These are phyloP conservation scores for Pseudogymnoascus sp. DNA, from an alignment of 2,329 filamentous ascomycete species.

Conservation along the genomic window DNA sequence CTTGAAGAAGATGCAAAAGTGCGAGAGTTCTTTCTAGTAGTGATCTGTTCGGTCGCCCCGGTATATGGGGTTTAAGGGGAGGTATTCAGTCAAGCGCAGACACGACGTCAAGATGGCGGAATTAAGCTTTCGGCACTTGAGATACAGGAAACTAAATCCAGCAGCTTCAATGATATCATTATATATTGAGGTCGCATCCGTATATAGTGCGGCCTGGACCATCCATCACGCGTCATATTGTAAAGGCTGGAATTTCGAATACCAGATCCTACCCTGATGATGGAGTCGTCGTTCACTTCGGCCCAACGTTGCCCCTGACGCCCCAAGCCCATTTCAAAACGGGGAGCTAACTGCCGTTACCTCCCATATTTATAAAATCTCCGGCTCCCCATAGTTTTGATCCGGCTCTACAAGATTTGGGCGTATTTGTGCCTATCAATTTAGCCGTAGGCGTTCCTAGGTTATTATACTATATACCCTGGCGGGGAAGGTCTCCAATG, in stretches of 20 bases:
- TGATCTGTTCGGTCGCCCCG: neutral
- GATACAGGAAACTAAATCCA: neutral
- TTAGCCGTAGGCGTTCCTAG: neutral
- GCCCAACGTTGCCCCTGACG: neutral
- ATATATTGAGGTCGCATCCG: neutral
- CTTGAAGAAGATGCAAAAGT: neutral
- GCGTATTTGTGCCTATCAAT: neutral
- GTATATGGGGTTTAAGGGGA: neutral
- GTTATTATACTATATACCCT: neutral
- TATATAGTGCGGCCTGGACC: neutral
- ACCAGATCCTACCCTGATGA: neutral
- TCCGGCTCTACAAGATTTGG: neutral
- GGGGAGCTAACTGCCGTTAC: neutral
- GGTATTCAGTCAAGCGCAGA: neutral
- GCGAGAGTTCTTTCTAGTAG: neutral
- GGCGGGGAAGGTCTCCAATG: slow-evolving; percentile 2
- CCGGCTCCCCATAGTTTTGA: neutral
- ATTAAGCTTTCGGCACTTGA: slow-evolving; percentile 7
- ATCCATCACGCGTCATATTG: neutral
- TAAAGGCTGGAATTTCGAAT: neutral
- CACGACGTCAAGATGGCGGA: neutral
- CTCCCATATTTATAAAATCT: neutral
- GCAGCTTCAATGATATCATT: slow-evolving; percentile 1
- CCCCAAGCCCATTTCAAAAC: neutral
- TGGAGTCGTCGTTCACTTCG: neutral